phyloP scores from a whole-genome alignment of 140 eudicot genomes.

The Anethum foeniculum region DNA sequence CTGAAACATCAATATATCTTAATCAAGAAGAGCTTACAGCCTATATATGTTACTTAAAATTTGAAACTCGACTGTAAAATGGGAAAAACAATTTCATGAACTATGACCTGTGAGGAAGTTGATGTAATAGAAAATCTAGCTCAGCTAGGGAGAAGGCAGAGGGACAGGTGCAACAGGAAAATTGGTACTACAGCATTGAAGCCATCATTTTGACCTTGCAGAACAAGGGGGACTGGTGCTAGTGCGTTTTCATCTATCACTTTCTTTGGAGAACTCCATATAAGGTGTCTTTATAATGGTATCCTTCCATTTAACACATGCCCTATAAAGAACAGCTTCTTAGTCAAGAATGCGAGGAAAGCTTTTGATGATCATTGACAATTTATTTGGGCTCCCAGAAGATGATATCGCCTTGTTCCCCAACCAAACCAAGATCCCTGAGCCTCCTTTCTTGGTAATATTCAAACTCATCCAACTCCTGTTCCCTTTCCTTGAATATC shows the following conservation, averaged over 20 bases:
- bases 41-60: neutral
- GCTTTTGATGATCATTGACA: neutral
- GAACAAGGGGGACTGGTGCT: neutral
- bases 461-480: slow-evolving; percentile 55
- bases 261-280: neutral
- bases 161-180: neutral
- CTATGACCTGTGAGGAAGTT: neutral
- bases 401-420: slow-evolving; percentile 89
- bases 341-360: neutral
- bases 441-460: slow-evolving; percentile 97
- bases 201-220: neutral
- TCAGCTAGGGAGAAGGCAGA: neutral
- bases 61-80: neutral
- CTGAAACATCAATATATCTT: neutral
- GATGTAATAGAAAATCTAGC: neutral
- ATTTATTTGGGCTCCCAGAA: slow-evolving; percentile 78
- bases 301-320: neutral
- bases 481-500: slow-evolving; percentile 57
- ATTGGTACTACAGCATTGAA: neutral
- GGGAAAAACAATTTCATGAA: neutral
- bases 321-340: neutral
- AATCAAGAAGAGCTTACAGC: neutral
- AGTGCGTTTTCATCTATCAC: neutral
- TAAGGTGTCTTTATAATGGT: neutral
- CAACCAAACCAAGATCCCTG: slow-evolving; percentile 84